These are phyloP conservation scores for Hypocrella siamensis DNA, from an alignment of 2,329 filamentous ascomycete species.

Conservation along the genomic window DNA sequence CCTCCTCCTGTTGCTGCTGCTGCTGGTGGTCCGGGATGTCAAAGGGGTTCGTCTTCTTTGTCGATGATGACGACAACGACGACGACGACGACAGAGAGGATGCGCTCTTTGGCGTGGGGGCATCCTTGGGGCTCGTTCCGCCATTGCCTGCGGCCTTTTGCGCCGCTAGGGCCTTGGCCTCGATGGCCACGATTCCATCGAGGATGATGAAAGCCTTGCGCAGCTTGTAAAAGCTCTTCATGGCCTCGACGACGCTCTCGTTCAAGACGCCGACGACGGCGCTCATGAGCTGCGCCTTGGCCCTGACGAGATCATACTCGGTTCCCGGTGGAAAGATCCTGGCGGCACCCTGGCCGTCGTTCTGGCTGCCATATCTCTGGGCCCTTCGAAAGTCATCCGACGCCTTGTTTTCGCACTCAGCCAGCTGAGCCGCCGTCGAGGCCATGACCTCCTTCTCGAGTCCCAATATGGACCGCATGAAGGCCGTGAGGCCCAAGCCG, in stretches of 20 bases:
- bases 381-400: slow-evolving; percentile 63
- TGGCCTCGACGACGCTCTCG: slow-evolving; percentile 79
- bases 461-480: slow-evolving; percentile 73
- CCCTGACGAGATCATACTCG: slow-evolving; percentile 73
- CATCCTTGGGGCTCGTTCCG: slow-evolving; percentile 32
- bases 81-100: slow-evolving; percentile 9
- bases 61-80: slow-evolving; percentile 26
- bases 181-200: slow-evolving; percentile 61
- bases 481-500: slow-evolving; percentile 65
- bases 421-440: slow-evolving; percentile 58
- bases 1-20: too few relatives aligned
- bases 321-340: slow-evolving; percentile 65
- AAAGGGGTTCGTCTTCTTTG: slow-evolving; percentile 7
- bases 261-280: slow-evolving; percentile 81
- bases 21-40: too few relatives aligned
- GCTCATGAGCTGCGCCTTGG: slow-evolving; percentile 76
- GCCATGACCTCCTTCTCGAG: slow-evolving; percentile 88
- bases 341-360: slow-evolving; percentile 18
- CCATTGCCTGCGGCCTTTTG: slow-evolving; percentile 20
- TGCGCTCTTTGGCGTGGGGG: too few relatives aligned
- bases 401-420: slow-evolving; percentile 60
- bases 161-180: slow-evolving; percentile 32
- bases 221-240: slow-evolving; percentile 86
- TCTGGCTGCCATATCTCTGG: slow-evolving; percentile 34
- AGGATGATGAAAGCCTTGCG: slow-evolving; percentile 77